Base-by-base conservation (phyloP, 305 asterid genomes). In the Rubia balearica region DNA sequence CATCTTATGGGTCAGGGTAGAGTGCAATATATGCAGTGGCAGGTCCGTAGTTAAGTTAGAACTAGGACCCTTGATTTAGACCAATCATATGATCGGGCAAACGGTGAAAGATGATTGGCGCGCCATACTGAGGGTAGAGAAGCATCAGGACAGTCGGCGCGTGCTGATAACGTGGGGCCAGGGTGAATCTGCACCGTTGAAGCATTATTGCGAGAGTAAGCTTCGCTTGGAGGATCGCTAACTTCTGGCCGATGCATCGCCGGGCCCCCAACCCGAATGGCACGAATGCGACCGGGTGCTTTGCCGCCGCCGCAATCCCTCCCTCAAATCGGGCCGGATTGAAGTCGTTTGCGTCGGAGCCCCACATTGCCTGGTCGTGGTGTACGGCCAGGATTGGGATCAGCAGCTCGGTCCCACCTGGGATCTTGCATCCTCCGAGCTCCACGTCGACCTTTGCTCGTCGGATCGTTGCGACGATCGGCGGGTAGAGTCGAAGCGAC, bases 211-310 rank as follows among this genome's bases (percentile, higher is more conserved):
- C 82, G 62, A 87, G 73, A 0, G 89, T 80, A 51, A 86, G 41
- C 79, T 89, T 89, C 27, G 89, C 89, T 77, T 89, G 91, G 4
- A 86, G 81, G 78, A 86, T 75, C 0, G 96, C 91, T 42, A 89
- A 72, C 60, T 87, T 88, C 65, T 87, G 91, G 14, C 91, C 94
- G 0, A 89, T 71, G 80, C 96, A 89, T 11, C 80, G 85, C 0
- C 91, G 89, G 22, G 78, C 90, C 8, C 96, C 96, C 56, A 87
- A 75, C 53, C 96, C 96, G 11, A 89, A 89, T 4, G 94, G 91
- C 46, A 87, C 65, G 85, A 85, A 89, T 1, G 83, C 76, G 48
- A 67, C 69, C 3, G 90, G 89, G 60, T 78, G 86, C 76, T 84
- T 87, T 71, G 94, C 84, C 36, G 94, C 96, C 0, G 84, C 81